These are phyloP conservation scores for Endocalyx cinctus DNA, from an alignment of 2,329 filamentous ascomycete species.

Conservation along the genomic window DNA sequence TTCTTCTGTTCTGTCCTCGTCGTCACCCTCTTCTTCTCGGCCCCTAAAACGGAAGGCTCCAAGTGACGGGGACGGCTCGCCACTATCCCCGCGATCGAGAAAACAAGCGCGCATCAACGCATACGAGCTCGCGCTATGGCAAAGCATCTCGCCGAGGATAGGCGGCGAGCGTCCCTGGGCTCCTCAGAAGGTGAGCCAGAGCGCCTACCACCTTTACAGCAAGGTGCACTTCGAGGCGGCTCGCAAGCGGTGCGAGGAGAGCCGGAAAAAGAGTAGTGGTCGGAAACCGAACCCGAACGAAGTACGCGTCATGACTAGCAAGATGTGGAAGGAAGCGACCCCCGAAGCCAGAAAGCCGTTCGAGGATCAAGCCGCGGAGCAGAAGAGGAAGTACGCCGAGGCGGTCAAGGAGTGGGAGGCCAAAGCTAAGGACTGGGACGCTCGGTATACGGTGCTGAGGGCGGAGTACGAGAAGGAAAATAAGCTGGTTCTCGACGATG, in stretches of 20 bases:
- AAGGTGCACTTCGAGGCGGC: conserved; percentile 68
- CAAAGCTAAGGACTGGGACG: conserved; percentile 68
- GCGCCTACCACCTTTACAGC: conserved; percentile 86
- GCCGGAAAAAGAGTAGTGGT: conserved; percentile 58
- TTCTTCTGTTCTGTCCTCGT: conserved; percentile 27
- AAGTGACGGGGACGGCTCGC: conserved; percentile 17
- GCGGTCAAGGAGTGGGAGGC: conserved; percentile 56
- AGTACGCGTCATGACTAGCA: conserved; percentile 78
- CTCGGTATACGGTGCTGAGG: conserved; percentile 52
- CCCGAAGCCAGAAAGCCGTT: conserved; percentile 72
- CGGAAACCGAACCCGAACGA: conserved; percentile 72
- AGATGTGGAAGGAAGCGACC: conserved; percentile 81
- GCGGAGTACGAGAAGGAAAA: conserved; percentile 49
- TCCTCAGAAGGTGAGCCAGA: conserved; percentile 70
- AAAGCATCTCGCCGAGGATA: conserved; percentile 51
- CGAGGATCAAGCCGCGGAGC: conserved; percentile 65
- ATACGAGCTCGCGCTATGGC: conserved; percentile 51
- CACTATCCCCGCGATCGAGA: conserved; percentile 38
- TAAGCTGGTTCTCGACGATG: conserved; percentile 34
- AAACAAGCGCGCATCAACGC: conserved; percentile 50
- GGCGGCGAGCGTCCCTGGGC: conserved; percentile 77
- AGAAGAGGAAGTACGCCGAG: conserved; percentile 61
- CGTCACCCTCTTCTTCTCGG: conserved; percentile 18
- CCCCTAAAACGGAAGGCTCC: conserved; percentile 50
- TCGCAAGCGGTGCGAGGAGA: conserved; percentile 57